These are phyloP conservation scores for Lasiodiplodia theobromae DNA, from an alignment of 2,329 filamentous ascomycete genomes.

Conservation along the genomic window DNA sequence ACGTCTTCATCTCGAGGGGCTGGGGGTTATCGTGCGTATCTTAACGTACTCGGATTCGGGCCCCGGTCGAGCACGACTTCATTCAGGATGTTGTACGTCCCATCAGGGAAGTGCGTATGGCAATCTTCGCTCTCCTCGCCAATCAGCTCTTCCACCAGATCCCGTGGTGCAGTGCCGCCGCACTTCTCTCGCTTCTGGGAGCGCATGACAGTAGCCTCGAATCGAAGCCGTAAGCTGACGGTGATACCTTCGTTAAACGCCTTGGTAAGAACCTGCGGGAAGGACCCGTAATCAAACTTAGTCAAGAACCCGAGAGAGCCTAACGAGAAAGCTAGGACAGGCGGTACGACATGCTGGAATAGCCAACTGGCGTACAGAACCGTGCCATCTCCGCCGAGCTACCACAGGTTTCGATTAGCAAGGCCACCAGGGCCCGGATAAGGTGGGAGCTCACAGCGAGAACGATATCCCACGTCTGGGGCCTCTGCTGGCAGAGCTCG, in stretches of 20 bases:
- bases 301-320: conserved; percentile 95
- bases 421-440: background rate
- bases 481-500: conserved; percentile 75
- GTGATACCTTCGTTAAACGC: conserved; percentile 85
- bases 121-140: conserved; percentile 85
- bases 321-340: conserved; percentile 87
- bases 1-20: background rate
- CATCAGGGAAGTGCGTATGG: conserved; percentile 83
- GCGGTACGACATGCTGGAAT: conserved; percentile 93
- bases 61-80: conserved; percentile 96
- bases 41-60: conserved; percentile 82
- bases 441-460: conserved; percentile 65
- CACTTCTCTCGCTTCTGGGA: conserved; percentile 61
- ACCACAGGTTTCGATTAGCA: conserved; percentile 2
- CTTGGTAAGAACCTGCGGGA: conserved; percentile 70
- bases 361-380: conserved; percentile 96
- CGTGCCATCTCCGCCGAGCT: conserved; percentile 91
- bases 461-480: conserved; percentile 92
- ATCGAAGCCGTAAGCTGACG: conserved; percentile 84
- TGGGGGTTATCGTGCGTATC: background rate
- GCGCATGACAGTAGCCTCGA: conserved; percentile 94
- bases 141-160: conserved; percentile 88
- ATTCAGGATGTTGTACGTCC: conserved; percentile 89
- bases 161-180: conserved; percentile 43
- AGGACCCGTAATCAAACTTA: conserved; percentile 89